A percentile compares a stretch with the other conserved stretches of the same genome.
Evolutionary conservation across 805 yeast genomes (phyloP).

Genomic region (Candida dajiaensis): DNA sequence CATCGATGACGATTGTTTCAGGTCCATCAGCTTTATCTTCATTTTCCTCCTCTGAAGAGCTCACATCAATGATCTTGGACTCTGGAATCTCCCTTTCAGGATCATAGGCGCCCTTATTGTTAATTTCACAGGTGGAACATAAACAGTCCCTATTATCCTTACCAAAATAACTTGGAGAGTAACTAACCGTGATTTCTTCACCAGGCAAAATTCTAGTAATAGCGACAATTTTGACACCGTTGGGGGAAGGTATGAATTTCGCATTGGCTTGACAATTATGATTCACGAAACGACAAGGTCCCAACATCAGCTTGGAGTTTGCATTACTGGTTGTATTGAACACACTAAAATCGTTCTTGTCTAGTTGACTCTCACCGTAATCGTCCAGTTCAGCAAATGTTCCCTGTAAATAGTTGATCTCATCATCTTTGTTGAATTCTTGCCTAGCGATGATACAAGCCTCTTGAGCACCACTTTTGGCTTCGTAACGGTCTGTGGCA

Average conservation of each 20-base stretch:
- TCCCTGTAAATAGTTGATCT: conserved; percentile 32
- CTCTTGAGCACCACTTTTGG: conserved; percentile 13
- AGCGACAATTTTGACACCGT: conserved; percentile 30
- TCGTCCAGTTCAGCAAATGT: conserved; percentile 29
- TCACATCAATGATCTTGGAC: conserved; percentile 2
- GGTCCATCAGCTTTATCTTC: background rate
- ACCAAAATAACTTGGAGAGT: conserved; percentile 40
- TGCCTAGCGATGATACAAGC: conserved; percentile 35
- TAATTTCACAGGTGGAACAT: conserved; percentile 37
- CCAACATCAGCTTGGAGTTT: conserved; percentile 36
- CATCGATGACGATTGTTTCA: conserved; percentile 1
- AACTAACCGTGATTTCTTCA: conserved; percentile 42
- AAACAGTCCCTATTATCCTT: conserved; percentile 35
- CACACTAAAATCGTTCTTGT: conserved; percentile 37
- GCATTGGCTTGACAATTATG: conserved; percentile 43
- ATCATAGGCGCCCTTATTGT: conserved; percentile 25
- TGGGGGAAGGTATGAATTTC: conserved; percentile 26
- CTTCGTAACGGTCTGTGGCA: conserved; percentile 35
- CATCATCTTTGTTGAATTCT: conserved; percentile 25
- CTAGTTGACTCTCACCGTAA: conserved; percentile 28
- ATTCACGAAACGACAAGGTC: conserved; percentile 43
- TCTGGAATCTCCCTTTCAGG: conserved; percentile 12
- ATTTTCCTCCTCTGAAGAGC: conserved; percentile 2
- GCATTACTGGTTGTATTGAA: conserved; percentile 29
- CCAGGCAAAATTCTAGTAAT: conserved; percentile 31